These are phyloP conservation scores for Zostera marina DNA, from an alignment of 116 monocot genomes.

Conservation along the genomic window DNA sequence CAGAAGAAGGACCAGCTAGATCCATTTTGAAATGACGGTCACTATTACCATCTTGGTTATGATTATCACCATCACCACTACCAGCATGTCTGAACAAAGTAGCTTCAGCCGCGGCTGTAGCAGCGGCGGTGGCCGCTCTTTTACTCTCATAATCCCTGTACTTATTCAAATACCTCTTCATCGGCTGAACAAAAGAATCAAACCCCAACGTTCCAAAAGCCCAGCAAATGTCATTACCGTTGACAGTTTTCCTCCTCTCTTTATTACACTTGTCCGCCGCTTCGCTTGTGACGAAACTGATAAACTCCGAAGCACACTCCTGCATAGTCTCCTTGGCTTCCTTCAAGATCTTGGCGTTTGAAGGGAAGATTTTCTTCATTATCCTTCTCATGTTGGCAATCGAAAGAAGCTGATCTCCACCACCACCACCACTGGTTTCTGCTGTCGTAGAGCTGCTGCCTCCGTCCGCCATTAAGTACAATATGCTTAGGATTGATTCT, in stretches of 20 bases:
- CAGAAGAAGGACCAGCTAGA: neutral
- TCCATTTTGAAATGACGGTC: neutral
- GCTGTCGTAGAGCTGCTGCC: too few species aligned
- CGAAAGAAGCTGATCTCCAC: constrained; percentile 26
- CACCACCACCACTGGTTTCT: too few species aligned
- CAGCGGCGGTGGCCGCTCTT: constrained; percentile 8
- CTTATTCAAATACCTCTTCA: constrained; percentile 17
- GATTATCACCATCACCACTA: neutral
- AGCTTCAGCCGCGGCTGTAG: neutral
- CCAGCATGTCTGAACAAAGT: neutral
- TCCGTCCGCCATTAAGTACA: too few species aligned
- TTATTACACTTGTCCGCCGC: constrained; percentile 53
- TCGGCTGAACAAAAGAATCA: constrained; percentile 31
- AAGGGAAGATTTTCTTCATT: constrained; percentile 55
- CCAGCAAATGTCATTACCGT: constrained; percentile 56
- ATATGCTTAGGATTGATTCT: too few species aligned
- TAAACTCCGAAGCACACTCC: constrained; percentile 62
- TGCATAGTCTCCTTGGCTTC: constrained; percentile 62
- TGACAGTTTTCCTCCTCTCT: constrained; percentile 57
- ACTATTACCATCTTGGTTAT: neutral
- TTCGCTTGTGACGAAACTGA: constrained; percentile 57
- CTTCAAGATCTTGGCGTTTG: constrained; percentile 51
- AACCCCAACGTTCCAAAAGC: constrained; percentile 37
- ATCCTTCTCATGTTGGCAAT: constrained; percentile 54
- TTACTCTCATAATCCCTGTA: constrained; percentile 21